phyloP scores from a whole-genome alignment of 441 rosid genomes.

The Gossypium davidsonii region DNA sequence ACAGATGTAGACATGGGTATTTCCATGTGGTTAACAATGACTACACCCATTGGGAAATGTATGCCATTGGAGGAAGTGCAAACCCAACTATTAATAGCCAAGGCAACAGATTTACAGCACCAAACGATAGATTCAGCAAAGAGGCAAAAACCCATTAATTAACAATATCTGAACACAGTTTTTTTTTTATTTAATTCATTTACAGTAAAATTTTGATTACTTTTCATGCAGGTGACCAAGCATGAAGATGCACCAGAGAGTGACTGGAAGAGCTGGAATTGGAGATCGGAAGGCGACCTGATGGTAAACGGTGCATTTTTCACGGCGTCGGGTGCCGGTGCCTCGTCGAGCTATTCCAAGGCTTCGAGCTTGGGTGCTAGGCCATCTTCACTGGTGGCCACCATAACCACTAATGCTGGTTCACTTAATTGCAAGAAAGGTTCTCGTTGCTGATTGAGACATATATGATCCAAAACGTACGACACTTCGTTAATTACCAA shows the following conservation, averaged over 20 bases:
- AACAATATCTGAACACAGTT: not conserved
- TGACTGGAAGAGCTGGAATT: conserved; percentile 58
- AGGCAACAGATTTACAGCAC: conserved; percentile 62
- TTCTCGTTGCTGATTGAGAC: conserved; percentile 42
- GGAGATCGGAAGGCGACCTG: conserved; percentile 67
- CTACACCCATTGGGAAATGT: conserved; percentile 78
- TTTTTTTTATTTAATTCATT: not conserved
- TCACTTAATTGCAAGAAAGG: conserved; percentile 51
- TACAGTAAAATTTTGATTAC: not conserved
- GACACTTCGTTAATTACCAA: conserved; percentile 4
- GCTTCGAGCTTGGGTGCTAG: conserved; percentile 65
- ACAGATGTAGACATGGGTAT: conserved; percentile 65
- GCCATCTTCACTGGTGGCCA: conserved; percentile 54
- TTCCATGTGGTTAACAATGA: conserved; percentile 79
- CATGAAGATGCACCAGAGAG: conserved; percentile 59
- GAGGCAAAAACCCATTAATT: conserved; percentile 29
- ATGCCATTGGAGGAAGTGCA: conserved; percentile 75
- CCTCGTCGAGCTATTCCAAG: conserved; percentile 59
- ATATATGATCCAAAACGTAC: conserved; percentile 1
- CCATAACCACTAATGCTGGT: conserved; percentile 44
- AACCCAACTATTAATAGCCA: conserved; percentile 66
- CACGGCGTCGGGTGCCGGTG: conserved; percentile 49
- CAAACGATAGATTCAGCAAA: conserved; percentile 44
- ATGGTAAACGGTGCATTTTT: conserved; percentile 63
- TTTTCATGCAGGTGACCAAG: conserved; percentile 42